Evolutionary conservation across 306 rosid genomes (phyloP), one percentile per base, ranked within the genome.

Genomic region (Medicago arabica): DNA sequence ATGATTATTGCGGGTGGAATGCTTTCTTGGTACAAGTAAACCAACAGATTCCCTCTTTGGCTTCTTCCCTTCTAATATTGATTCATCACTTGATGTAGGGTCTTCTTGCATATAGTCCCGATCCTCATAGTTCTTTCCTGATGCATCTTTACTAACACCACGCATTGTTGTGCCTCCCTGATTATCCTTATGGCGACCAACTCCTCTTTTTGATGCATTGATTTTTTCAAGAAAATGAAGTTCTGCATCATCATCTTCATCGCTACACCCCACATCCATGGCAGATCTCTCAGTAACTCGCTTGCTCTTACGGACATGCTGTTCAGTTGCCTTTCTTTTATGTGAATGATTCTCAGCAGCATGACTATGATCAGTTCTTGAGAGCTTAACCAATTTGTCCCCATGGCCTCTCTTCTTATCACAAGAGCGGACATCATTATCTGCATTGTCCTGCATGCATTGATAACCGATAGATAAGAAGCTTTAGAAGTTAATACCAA

Each of bases 41-140:
- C 55, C 70, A 71, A 70, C 69, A 50, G 80, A 81, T 8, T 59
- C 84, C 71, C 28, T 85, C 72, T 74, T 87, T 71, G 41, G 55
- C 76, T 75, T 89, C 80, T 77, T 85, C 70, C 81, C 71, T 38
- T 68, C 72, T 40, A 75, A 39, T 68, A 64, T 60, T 71, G 69
- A 72, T 49, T 83, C 87, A 38, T 69, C 84, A 74, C 83, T 85
- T 34, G 87, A 81, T 44, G 68, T 39, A 17, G 58, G 62, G 41
- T 72, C 85, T 68, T 83, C 83, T 66, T 81, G 85, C 71, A 66
- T 41, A 71, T 83, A 83, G 47, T 82, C 83, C 10, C 6, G 60
- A 51, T 84, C 85, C 54, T 75, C 66, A 6, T 51, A 16, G 8
- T 51, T 51, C 58, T 16, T 16, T 10, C 7, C 58, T 51, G 16